These are phyloP conservation scores for Aegilops bicornis DNA, from an alignment of 176 grass and related monocot species.

Conservation along the genomic window DNA sequence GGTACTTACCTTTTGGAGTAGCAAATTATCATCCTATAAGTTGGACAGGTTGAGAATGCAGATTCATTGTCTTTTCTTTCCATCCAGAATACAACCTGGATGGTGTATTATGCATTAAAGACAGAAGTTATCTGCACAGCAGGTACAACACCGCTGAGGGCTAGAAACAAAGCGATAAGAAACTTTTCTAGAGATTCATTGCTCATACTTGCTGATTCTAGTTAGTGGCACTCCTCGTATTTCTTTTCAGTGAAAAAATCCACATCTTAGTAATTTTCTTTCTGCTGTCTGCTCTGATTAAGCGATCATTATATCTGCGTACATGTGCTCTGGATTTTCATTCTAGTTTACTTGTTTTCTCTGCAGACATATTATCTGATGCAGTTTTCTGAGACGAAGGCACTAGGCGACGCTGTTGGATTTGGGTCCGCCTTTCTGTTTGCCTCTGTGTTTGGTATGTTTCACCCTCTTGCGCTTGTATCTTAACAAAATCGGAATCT, in stretches of 20 bases:
- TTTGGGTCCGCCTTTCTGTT: slow-evolving; percentile 92
- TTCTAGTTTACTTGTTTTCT: neutral
- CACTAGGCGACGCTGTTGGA: slow-evolving; percentile 58
- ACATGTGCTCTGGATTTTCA: neutral
- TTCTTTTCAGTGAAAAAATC: neutral
- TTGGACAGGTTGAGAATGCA: neutral
- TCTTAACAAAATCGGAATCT: neutral
- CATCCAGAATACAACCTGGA: neutral
- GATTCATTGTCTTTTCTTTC: neutral
- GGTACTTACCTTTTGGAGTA: neutral
- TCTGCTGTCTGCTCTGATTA: neutral
- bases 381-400: slow-evolving; percentile 84
- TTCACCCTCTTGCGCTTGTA: neutral
- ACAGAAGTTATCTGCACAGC: neutral
- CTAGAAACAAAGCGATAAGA: too few relatives aligned
- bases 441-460: slow-evolving; percentile 64
- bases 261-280: neutral
- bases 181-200: neutral
- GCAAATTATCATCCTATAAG: neutral
- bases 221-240: neutral
- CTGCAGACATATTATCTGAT: slow-evolving; percentile 81
- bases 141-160: neutral
- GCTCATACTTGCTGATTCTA: neutral
- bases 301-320: neutral
- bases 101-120: neutral